Percentiles rank a stretch among this genome's conserved stretches.
Conservation (phyloP, 208 protist species). For the Acanthamoeba lenticulata region DNA sequence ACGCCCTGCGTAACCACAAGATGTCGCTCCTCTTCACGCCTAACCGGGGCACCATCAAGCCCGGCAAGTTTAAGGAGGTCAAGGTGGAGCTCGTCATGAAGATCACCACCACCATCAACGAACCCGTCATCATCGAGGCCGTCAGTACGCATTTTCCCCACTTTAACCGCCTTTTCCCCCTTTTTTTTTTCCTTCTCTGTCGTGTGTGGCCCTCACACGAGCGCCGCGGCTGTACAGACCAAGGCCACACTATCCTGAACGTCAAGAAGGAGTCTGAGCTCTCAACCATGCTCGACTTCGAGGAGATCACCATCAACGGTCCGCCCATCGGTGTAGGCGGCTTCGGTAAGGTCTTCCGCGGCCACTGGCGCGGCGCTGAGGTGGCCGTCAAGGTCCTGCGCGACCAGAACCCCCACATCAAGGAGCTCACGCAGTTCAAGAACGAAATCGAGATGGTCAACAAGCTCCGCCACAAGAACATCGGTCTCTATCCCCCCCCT, state of each 20-base stretch:
- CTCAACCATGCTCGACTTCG: conserved; percentile 53
- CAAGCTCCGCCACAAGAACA: conserved; percentile 44
- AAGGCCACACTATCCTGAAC: neutral
- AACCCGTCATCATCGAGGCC: neutral
- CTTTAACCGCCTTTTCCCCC: neutral
- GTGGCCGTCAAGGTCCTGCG: conserved; percentile 43
- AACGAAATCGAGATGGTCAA: conserved; percentile 56
- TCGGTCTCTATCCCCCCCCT: neutral
- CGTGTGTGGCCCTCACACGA: neutral
- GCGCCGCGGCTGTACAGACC: neutral
- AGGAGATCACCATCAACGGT: conserved; percentile 54
- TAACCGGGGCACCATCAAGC: neutral
- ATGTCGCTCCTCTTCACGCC: conserved; percentile 42
- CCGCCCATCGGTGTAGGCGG: conserved; percentile 31
- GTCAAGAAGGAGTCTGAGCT: conserved; percentile 44
- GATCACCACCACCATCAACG: conserved; percentile 49
- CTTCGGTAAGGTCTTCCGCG: conserved; percentile 54
- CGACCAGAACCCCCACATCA: neutral
- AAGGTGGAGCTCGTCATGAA: conserved; percentile 48
- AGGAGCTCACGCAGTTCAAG: conserved; percentile 7
- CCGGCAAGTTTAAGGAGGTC: neutral
- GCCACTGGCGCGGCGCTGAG: conserved; percentile 40
- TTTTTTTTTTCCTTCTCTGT: neutral
- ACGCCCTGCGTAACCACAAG: neutral
- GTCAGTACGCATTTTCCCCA: neutral